Conservation (phyloP, 176 grass and related monocot species). For the Hyparrhenia diplandra region DNA sequence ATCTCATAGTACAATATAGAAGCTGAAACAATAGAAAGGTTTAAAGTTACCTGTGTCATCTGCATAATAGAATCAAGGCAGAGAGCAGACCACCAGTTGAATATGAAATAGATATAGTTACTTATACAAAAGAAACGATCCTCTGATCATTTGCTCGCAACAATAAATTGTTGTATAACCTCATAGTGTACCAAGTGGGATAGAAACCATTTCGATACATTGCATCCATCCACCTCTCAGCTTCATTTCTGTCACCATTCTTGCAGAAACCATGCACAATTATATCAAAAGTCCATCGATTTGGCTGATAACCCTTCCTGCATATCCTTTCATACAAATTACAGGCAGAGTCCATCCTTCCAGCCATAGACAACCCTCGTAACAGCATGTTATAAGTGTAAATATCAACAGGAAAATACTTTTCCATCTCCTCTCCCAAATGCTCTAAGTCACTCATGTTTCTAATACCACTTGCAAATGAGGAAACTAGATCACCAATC, state of each 20-base stretch:
- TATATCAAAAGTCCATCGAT: slow-evolving; percentile 84
- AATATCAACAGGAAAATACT: slow-evolving; percentile 78
- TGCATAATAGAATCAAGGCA: slow-evolving; percentile 10
- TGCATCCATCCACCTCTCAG: slow-evolving; percentile 82
- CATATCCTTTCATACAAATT: slow-evolving; percentile 65
- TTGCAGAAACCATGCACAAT: slow-evolving; percentile 90
- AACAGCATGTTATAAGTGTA: slow-evolving; percentile 96
- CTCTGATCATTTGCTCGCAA: slow-evolving; percentile 28
- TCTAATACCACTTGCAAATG: slow-evolving; percentile 68
- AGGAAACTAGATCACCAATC: slow-evolving; percentile 61
- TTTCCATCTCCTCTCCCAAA: slow-evolving; percentile 66
- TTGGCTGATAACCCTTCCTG: slow-evolving; percentile 73
- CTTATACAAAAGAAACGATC: slow-evolving; percentile 41
- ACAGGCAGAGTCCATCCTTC: slow-evolving; percentile 84
- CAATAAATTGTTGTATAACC: slow-evolving; percentile 46
- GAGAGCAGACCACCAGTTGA: background rate
- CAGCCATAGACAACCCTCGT: slow-evolving; percentile 53
- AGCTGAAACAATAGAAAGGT: slow-evolving; percentile 10
- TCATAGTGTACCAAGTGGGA: slow-evolving; percentile 76
- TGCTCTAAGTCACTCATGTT: slow-evolving; percentile 55
- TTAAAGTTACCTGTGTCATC: slow-evolving; percentile 31
- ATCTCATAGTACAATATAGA: slow-evolving; percentile 11
- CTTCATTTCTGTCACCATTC: slow-evolving; percentile 59
- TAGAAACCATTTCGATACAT: slow-evolving; percentile 73
- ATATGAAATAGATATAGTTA: slow-evolving; percentile 7